These are phyloP conservation scores for Ustilago tritici DNA, from an alignment of 1,284 basidiomycete species.

Conservation along the genomic window DNA sequence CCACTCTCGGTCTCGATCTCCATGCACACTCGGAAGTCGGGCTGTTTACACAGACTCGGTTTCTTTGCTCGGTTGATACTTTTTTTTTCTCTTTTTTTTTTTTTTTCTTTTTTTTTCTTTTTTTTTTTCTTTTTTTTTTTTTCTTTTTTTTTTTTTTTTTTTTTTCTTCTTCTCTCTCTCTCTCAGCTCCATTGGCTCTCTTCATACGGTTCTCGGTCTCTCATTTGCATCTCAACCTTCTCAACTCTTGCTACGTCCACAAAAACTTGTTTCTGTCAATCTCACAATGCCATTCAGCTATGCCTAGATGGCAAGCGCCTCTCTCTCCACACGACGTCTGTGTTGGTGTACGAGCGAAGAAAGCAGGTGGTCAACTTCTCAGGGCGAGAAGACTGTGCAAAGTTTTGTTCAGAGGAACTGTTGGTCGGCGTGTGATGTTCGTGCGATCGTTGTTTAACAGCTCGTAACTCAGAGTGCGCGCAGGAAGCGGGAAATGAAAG, in stretches of 20 bases:
- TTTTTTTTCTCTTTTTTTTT: neutral
- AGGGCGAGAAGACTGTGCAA: no score
- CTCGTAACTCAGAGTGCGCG: no score
- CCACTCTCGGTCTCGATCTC: neutral
- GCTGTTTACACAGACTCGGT: neutral
- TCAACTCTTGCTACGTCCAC: neutral
- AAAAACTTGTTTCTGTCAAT: neutral
- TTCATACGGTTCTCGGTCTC: slow-evolving; percentile 9
- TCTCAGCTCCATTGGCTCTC: neutral
- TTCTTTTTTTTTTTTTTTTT: neutral
- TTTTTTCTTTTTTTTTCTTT: neutral
- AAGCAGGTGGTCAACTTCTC: no score
- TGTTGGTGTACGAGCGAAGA: no score
- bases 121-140: neutral
- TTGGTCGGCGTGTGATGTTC: no score
- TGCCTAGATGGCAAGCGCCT: slow-evolving; percentile 2
- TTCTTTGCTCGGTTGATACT: neutral
- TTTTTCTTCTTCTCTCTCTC: neutral
- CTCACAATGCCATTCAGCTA: slow-evolving; percentile 1
- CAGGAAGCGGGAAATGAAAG: no score
- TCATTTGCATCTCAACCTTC: slow-evolving; percentile 20
- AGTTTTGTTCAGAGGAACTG: no score
- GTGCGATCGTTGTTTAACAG: no score
- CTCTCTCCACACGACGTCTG: neutral
- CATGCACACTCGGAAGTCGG: neutral